Conservation (phyloP, 805 yeast species). For the Spencermartinsiella europaea region DNA sequence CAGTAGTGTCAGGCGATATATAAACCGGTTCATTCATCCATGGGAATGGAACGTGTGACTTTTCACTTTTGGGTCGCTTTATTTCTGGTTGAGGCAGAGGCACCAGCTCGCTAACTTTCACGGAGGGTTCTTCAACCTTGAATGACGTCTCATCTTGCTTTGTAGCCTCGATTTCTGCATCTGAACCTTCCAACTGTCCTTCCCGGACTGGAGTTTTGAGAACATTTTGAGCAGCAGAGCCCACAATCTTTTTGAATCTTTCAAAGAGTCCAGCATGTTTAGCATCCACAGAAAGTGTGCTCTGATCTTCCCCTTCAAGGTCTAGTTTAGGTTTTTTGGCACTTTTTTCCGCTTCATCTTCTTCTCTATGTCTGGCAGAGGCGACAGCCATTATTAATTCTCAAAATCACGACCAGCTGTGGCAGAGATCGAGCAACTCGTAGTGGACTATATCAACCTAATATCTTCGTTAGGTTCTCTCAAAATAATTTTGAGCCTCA, state of each 20-base stretch:
- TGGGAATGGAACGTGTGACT: conserved; percentile 10
- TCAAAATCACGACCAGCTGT: too few species aligned
- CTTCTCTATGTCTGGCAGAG: not conserved
- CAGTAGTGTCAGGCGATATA: conserved; percentile 42
- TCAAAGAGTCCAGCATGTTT: conserved; percentile 24
- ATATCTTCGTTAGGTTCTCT: too few species aligned
- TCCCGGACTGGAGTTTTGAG: not conserved
- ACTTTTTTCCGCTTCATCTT: conserved; percentile 2
- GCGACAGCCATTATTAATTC: conserved; percentile 3
- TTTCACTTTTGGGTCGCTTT: conserved; percentile 36
- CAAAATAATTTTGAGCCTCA: too few species aligned
- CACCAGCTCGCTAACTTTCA: conserved; percentile 39
- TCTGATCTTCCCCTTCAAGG: conserved; percentile 9
- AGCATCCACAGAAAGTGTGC: conserved; percentile 11
- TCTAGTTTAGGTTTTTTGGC: conserved; percentile 2
- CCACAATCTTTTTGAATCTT: conserved; percentile 6
- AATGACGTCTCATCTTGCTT: conserved; percentile 6
- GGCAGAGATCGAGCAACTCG: too few species aligned
- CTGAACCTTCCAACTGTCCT: conserved; percentile 1
- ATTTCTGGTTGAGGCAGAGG: conserved; percentile 70
- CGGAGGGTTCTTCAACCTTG: conserved; percentile 5
- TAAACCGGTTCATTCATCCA: conserved; percentile 69
- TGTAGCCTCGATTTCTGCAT: conserved; percentile 22
- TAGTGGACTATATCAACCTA: too few species aligned
- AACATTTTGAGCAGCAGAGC: conserved; percentile 9